These are phyloP conservation scores for Thermothielavioides terrestris DNA, from an alignment of 495 filamentous ascomycete species.

Conservation along the genomic window DNA sequence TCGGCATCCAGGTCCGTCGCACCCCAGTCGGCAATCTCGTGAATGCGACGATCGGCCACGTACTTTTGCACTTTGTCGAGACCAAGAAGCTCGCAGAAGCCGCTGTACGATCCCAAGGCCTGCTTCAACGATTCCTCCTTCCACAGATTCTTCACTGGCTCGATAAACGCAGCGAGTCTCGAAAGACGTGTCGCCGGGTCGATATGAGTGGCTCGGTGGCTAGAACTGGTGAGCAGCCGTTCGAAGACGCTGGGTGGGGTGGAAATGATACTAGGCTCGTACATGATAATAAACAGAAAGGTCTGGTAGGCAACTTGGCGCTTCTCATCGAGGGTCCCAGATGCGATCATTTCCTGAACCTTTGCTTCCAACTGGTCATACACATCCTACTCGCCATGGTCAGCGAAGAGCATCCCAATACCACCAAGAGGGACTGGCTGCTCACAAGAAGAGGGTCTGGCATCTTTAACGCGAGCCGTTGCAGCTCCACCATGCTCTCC, in stretches of 20 bases:
- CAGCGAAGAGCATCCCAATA: not conserved
- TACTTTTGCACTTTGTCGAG: slow-evolving; percentile 74
- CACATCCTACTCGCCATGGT: slow-evolving; percentile 44
- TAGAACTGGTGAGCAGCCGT: slow-evolving; percentile 24
- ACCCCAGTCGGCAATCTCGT: slow-evolving; percentile 78
- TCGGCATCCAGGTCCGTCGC: slow-evolving; percentile 63
- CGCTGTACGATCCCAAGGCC: slow-evolving; percentile 63
- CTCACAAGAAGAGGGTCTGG: slow-evolving; percentile 73
- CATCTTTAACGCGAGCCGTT: slow-evolving; percentile 81
- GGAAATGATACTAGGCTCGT: no score
- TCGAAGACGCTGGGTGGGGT: not conserved
- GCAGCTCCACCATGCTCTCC: slow-evolving; percentile 74
- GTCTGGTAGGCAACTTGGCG: slow-evolving; percentile 56
- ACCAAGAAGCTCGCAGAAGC: slow-evolving; percentile 72
- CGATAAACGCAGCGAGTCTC: slow-evolving; percentile 63
- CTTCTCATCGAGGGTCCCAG: slow-evolving; percentile 66
- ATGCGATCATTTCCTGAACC: slow-evolving; percentile 68
- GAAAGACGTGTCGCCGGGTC: slow-evolving; percentile 54
- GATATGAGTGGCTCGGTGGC: slow-evolving; percentile 71
- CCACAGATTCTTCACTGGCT: slow-evolving; percentile 75
- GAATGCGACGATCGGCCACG: slow-evolving; percentile 59
- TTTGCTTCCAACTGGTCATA: slow-evolving; percentile 80
- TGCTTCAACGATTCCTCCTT: slow-evolving; percentile 57
- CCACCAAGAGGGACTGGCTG: not conserved
- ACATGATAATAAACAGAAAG: slow-evolving; percentile 89